These are phyloP conservation scores for Exophiala bonariae DNA, from an alignment of 2,329 filamentous ascomycete species.

Conservation along the genomic window DNA sequence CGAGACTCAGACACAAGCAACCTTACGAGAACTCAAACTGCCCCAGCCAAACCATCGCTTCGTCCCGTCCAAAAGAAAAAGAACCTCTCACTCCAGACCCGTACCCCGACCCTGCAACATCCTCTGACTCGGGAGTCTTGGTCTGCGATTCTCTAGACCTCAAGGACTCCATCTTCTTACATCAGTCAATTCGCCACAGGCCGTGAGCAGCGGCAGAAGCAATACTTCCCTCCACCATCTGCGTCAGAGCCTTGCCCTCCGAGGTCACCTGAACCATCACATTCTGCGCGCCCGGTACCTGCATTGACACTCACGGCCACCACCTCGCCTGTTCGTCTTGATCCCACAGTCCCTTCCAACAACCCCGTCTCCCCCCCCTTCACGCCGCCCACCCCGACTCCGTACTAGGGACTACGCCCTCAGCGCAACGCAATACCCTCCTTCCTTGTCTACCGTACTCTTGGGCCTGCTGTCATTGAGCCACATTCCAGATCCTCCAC, in stretches of 20 bases:
- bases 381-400: constrained; percentile 4
- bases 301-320: constrained; percentile 14
- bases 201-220: constrained; percentile 26
- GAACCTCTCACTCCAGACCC: not conserved
- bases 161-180: no score
- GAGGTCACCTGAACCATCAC: constrained; percentile 23
- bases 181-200: constrained; percentile 16
- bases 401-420: no score
- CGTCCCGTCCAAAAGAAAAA: constrained; percentile 17
- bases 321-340: constrained; percentile 4
- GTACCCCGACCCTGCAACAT: not conserved
- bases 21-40: no score
- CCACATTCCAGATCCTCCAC: not conserved
- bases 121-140: no score
- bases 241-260: constrained; percentile 14
- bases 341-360: constrained; percentile 10
- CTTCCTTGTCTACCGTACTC: constrained; percentile 1
- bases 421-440: not conserved
- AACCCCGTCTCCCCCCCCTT: constrained; percentile 10
- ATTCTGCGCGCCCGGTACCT: constrained; percentile 21
- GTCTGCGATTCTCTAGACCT: no score
- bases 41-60: constrained; percentile 8
- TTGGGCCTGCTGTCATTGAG: not conserved
- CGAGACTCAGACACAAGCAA: constrained; percentile 10
- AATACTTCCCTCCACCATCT: constrained; percentile 17